Base-by-base conservation (phyloP, 495 filamentous ascomycete genomes). In the Aspergillus nanangensis region DNA sequence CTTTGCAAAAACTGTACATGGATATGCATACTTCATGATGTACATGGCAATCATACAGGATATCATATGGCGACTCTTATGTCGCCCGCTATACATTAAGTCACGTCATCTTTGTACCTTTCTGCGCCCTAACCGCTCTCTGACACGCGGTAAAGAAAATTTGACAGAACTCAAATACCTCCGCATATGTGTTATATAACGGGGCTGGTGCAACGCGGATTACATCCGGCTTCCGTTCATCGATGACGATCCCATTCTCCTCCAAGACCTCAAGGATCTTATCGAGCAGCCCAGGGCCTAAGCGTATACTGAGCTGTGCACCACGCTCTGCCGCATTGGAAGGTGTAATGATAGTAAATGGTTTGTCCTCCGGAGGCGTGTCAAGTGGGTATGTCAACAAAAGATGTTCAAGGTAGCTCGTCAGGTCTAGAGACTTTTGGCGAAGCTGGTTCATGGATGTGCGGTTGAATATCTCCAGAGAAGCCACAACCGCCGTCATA, bases 121-220 rank as follows among this genome's bases (percentile, higher is more conserved):
- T 36, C 27, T 41, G 46, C 13, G 52, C 39, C 17, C 61, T 42
- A 29, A 65, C 56, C 4, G 68, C 69, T 19, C 63, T 53, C 38
- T 41, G 55, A 33, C 70, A 74, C 1, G 66, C 70, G 31, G 62
- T 27, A 15, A 62, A 37, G 47, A 74, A 74, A 29, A 72, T 79
- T 44, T 77, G 65, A 15, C 83, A 81, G 63, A 96, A 97, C 8
- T 72, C 58, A 68, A 82, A 88, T 14, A 89, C 86, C 55, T 98
- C 93, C 40, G 60, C 60, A 61, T 84, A 96, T 0, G 74, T 81
- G 64, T 96, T 96, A 63, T 95, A 98, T 42, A 97, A 57, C 25
- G 93, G 91, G 23, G 88, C 83, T 1, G 93, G 94, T 14, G 92
- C 90, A n/a, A 96, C 87, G 5, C 93, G 73, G 23, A 98, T 78